A percentile compares a stretch with the other conserved stretches of the same genome.
Evolutionary conservation across 805 yeast species (phyloP).

Genomic region (Teunomyces gatunensis): DNA sequence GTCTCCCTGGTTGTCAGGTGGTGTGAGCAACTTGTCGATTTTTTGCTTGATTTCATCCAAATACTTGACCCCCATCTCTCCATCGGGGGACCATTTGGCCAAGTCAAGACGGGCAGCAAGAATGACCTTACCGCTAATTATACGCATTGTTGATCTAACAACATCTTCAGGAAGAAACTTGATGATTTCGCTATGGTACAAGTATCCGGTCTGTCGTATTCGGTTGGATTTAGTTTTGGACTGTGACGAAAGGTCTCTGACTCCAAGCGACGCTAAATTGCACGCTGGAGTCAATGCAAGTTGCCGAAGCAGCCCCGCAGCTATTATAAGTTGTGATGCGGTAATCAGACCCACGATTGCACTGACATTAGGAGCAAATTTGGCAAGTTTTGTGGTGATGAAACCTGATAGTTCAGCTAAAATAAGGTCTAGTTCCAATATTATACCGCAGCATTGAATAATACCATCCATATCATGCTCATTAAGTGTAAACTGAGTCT

Average conservation of each 20-base stretch:
- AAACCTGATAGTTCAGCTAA: conserved; percentile 46
- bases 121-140: conserved; percentile 73
- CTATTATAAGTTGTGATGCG: conserved; percentile 69
- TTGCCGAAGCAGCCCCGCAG: conserved; percentile 64
- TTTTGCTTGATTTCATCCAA: conserved; percentile 57
- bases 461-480: conserved; percentile 37
- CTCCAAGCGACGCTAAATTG: conserved; percentile 77
- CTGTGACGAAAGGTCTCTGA: conserved; percentile 36
- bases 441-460: conserved; percentile 43
- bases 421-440: conserved; percentile 45
- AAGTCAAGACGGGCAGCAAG: conserved; percentile 83
- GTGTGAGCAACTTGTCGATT: conserved; percentile 68
- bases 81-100: conserved; percentile 41
- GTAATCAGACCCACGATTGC: conserved; percentile 68
- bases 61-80: conserved; percentile 58
- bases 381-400: conserved; percentile 54
- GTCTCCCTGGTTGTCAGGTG: conserved; percentile 64
- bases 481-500: conserved; percentile 21
- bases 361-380: conserved; percentile 77
- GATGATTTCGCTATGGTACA: conserved; percentile 59
- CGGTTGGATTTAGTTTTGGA: conserved; percentile 32
- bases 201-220: conserved; percentile 64
- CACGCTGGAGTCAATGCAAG: conserved; percentile 76
- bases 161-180: conserved; percentile 57
- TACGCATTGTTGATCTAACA: conserved; percentile 69